These are phyloP conservation scores for Curvularia verruculosa DNA, from an alignment of 2,329 filamentous ascomycete genomes.

Conservation along the genomic window DNA sequence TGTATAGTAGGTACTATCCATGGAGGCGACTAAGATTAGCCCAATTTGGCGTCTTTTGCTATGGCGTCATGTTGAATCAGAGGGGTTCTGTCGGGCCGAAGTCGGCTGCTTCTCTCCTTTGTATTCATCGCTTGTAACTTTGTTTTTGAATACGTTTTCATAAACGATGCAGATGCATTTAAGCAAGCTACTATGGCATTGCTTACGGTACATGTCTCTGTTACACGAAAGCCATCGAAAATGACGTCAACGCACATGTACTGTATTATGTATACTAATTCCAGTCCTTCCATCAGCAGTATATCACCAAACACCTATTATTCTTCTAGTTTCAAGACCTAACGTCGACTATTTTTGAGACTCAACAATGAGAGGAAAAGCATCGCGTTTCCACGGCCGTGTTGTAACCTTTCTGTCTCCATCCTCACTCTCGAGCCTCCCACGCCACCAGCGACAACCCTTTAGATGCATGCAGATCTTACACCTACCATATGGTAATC, in stretches of 20 bases:
- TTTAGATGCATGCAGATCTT: conserved; percentile 1
- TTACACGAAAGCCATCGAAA: background rate
- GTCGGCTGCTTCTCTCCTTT: conserved; percentile 4
- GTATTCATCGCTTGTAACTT: background rate
- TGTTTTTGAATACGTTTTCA: background rate
- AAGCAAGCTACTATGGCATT: too few relatives aligned
- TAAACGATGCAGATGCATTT: background rate
- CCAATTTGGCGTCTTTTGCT: conserved; percentile 8
- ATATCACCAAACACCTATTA: background rate
- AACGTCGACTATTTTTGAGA: conserved; percentile 4
- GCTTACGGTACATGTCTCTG: background rate
- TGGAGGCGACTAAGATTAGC: conserved; percentile 4
- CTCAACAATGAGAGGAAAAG: conserved; percentile 6
- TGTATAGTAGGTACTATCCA: background rate
- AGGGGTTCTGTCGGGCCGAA: conserved; percentile 12
- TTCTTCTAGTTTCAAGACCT: conserved; percentile 1
- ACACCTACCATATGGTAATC: background rate
- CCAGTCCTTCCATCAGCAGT: background rate
- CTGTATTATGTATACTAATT: conserved; percentile 6
- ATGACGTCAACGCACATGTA: conserved; percentile 8
- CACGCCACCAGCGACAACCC: conserved; percentile 6
- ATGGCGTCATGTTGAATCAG: conserved; percentile 21
- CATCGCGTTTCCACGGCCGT: background rate
- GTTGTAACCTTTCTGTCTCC: conserved; percentile 1
- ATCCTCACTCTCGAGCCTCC: background rate